Base-by-base conservation (phyloP, 225 moss, liverwort and hornwort genomes). In the Takakia lepidozioides region DNA sequence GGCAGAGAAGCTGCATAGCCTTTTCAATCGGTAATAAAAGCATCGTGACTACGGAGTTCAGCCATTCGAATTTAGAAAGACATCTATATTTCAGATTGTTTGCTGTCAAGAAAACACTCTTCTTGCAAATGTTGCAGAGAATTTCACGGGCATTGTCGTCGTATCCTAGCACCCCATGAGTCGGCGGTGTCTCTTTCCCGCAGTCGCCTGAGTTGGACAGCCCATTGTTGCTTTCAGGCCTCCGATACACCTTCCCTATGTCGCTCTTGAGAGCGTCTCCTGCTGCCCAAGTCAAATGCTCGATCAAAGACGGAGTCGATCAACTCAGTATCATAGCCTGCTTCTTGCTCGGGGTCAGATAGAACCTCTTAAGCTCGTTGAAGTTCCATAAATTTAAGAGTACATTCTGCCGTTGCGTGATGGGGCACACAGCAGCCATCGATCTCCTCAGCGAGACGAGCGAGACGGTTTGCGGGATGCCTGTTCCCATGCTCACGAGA, bases 331-430 rank as follows among this genome's bases (percentile, higher is more conserved):
- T 83, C 83, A 11, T 83, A 83, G 44, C 65, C 65, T 2, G 83
- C 78, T 43, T 62, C 55, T 46, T 52, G 64, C 27, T 62, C 65
- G 0, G 83, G 74, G 35, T 83, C 74, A 1, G 83, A 83, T 0
- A 83, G 65, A 4, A 68, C 52, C 62, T 84, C 79, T 5, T 79
- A 84, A 27, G 83, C 83, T 49, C 64, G 75, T 43, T 64, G 75
- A 10, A 84, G 68, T 55, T 79, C 72, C 22, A 79, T n/a, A 14
- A 84, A 84, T 52, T 57, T 63, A 42, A 41, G 62, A n/a, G 75
- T 84, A 58, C 75, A 80, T 39, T 66, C 63, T 21, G 79, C 30
- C 45, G 59, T 8, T 66, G 54, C 17, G 49, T 55, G 2, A 41
- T 30, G 2, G 69, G 58, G 36, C 75, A 75, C 27, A 73, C 75